Evolutionary conservation across 2,329 filamentous ascomycete species (phyloP), one percentile per base, ranked within the genome.

Genomic region (Grosmannia serpens): DNA sequence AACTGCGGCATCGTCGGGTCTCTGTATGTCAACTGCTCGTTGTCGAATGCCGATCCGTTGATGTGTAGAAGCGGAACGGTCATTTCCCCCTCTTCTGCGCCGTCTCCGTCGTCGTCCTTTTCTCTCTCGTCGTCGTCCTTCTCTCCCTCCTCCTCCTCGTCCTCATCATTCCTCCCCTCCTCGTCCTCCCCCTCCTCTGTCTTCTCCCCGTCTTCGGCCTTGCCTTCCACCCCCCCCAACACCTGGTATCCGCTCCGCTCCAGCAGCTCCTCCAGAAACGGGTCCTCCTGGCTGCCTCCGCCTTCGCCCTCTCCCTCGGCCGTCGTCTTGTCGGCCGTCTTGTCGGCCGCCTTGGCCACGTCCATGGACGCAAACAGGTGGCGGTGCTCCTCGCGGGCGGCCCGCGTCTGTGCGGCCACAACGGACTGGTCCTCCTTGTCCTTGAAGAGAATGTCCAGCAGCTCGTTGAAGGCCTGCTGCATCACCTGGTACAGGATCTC

Each of bases 401-500:
- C 73, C 62, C 80, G 82, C 0, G 86, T 89, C 54, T 80, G 77
- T 10, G 82, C 80, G 13, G 85, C 85, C 58, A 83, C 79, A 60
- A 94, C 73, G 1, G 90, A 85, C 22, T 89, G 70, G 62, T 91
- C 85, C 70, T 97, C 92, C 63, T 87, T 86, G 5, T 80, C 77
- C 64, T 87, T 87, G 74, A 99, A 99, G 0, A 99, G 77, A 1
- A 85, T 80, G 67, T 97, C 89, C 0, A 99, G 81, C 2, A 97
- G 76, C 71, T 97, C 91, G 67, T 97, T 96, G 73, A 96, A 89
- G 0, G 90, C 88, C 70, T 96, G 88, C 70, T 96, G 91, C 0
- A 89, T 91, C 35, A 95, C 85, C 69, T 96, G 89, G 67, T 95
- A 96, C 1, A 97, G 75, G 4, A 96, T 87, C 68, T 97, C 90